These are phyloP conservation scores for Pseudozyma thailandica DNA, from an alignment of 1,284 basidiomycete genomes.

Conservation along the genomic window DNA sequence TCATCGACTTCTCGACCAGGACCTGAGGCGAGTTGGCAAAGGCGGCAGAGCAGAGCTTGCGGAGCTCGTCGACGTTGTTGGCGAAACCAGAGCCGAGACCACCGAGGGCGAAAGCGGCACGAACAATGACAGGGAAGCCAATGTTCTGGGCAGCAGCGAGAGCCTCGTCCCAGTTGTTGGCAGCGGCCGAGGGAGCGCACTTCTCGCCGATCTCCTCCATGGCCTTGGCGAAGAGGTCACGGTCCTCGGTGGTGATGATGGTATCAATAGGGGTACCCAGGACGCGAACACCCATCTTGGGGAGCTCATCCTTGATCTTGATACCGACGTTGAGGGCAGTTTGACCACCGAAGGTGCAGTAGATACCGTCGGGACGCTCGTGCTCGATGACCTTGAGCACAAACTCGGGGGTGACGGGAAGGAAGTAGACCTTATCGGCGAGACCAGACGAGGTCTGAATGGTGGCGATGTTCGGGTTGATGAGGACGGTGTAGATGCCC, in stretches of 20 bases:
- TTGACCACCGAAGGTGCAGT: slow-evolving; percentile 98
- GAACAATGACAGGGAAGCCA: slow-evolving; percentile 96
- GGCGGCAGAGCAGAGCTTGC: slow-evolving; percentile 80
- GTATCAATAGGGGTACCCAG: slow-evolving; percentile 97
- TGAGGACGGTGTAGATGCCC: slow-evolving; percentile 96
- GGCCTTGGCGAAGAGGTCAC: slow-evolving; percentile 91
- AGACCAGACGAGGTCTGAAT: slow-evolving; percentile 97
- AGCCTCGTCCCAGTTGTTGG: slow-evolving; percentile 82
- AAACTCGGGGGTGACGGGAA: slow-evolving; percentile 97
- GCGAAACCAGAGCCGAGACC: slow-evolving; percentile 96
- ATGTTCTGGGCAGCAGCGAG: slow-evolving; percentile 83
- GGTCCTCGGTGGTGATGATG: slow-evolving; percentile 95
- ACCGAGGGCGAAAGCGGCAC: slow-evolving; percentile 94
- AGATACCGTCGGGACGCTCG: slow-evolving; percentile 98
- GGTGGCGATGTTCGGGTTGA: slow-evolving; percentile 98
- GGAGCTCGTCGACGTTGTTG: slow-evolving; percentile 85
- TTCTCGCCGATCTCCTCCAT: slow-evolving; percentile 97
- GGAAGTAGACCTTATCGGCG: slow-evolving; percentile 98
- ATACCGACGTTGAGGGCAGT: slow-evolving; percentile 97
- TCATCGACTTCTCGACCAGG: slow-evolving; percentile 97
- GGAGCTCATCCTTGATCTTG: slow-evolving; percentile 96
- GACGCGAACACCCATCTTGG: slow-evolving; percentile 80
- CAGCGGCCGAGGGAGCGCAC: slow-evolving; percentile 84
- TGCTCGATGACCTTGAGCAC: slow-evolving; percentile 97
- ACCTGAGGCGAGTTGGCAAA: slow-evolving; percentile 98